These are phyloP conservation scores for Claviceps humidiphila DNA, from an alignment of 2,329 filamentous ascomycete species.

Conservation along the genomic window DNA sequence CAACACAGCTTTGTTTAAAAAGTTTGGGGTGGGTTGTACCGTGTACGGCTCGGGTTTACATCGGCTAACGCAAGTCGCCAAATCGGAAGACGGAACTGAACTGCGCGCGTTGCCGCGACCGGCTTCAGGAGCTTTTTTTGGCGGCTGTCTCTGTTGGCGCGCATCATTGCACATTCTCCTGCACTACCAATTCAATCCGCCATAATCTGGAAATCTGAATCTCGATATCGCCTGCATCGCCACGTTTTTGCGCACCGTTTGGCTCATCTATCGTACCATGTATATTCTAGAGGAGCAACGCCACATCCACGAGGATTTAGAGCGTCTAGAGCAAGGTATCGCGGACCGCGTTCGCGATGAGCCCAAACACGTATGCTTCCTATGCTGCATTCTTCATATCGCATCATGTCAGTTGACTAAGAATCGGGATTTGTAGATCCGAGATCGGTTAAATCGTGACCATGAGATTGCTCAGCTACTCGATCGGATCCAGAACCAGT, in stretches of 20 bases:
- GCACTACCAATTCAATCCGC: too few species aligned
- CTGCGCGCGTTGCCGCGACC: too few species aligned
- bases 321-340: constrained; percentile 88
- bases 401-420: constrained; percentile 11
- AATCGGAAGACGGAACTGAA: too few species aligned
- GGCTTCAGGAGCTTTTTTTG: too few species aligned
- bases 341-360: constrained; percentile 81
- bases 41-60: constrained; percentile 15
- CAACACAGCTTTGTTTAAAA: constrained; percentile 9
- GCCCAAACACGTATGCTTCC: constrained; percentile 60
- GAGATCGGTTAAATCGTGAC: constrained; percentile 78
- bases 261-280: constrained; percentile 33
- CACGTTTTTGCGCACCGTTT: neutral
- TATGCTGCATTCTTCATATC: neutral
- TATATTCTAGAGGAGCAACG: constrained; percentile 87
- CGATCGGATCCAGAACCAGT: constrained; percentile 77
- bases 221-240: neutral
- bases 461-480: constrained; percentile 85
- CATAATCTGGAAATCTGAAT: neutral
- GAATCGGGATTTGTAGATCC: constrained; percentile 43
- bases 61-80: constrained; percentile 11
- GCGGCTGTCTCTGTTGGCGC: too few species aligned
- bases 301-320: constrained; percentile 88
- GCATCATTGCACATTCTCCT: too few species aligned
- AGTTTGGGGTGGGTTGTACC: constrained; percentile 12